Conservation (phyloP, 805 yeast genomes). For the Debaryomyces prosopidis region DNA sequence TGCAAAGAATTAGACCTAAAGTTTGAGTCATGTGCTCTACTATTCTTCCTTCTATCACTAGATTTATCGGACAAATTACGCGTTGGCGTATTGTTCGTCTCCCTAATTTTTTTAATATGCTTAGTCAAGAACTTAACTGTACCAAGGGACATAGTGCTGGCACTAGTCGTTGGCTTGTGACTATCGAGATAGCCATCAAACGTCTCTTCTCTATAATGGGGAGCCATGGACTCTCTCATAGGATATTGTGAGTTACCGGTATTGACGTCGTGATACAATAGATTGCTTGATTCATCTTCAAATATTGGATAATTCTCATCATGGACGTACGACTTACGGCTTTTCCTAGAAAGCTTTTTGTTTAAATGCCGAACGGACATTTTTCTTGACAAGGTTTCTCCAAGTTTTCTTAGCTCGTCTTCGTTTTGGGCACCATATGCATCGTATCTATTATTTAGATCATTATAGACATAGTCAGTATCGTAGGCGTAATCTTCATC, state of each 20-base stretch:
- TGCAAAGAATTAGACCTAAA: background rate
- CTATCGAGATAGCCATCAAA: constrained; percentile 25
- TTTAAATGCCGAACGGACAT: constrained; percentile 30
- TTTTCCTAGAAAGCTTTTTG: constrained; percentile 8
- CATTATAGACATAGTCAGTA: background rate
- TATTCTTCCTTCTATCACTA: background rate
- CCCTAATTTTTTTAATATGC: background rate
- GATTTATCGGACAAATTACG: background rate
- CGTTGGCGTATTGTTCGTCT: background rate
- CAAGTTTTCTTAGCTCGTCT: constrained; percentile 35
- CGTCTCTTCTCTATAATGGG: constrained; percentile 25
- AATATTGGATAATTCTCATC: constrained; percentile 7
- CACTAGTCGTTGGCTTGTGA: background rate
- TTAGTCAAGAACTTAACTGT: background rate
- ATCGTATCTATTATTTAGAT: background rate
- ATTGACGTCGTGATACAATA: constrained; percentile 18
- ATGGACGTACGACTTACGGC: background rate
- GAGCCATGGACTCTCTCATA: constrained; percentile 3
- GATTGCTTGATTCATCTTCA: constrained; percentile 20
- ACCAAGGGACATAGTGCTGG: background rate
- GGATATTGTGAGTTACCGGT: constrained; percentile 4
- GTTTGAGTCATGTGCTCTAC: background rate
- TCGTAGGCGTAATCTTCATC: constrained; percentile 5
- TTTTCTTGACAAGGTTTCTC: constrained; percentile 35
- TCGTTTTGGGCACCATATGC: constrained; percentile 15